Evolutionary conservation across 2,329 filamentous ascomycete species (phyloP).

Genomic region (Xylariaceae sp.): DNA sequence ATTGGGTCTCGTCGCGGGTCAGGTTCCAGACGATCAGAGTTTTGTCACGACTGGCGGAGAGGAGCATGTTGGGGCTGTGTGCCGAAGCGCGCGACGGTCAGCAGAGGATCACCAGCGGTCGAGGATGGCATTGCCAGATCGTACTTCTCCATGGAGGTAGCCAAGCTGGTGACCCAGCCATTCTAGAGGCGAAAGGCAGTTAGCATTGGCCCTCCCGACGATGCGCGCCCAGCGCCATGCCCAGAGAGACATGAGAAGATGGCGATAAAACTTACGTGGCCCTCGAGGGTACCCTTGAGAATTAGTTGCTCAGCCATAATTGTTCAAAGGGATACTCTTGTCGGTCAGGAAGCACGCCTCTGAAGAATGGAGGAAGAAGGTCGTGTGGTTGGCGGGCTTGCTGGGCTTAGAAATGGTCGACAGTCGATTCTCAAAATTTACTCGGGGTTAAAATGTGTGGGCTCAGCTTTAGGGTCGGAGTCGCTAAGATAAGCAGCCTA

Average conservation of each 20-base stretch:
- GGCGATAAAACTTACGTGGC: slow-evolving; percentile 62
- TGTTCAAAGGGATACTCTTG: slow-evolving; percentile 38
- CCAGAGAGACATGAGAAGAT: not conserved
- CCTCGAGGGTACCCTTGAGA: slow-evolving; percentile 95
- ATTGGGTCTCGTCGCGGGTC: slow-evolving; percentile 95
- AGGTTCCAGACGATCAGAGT: slow-evolving; percentile 99
- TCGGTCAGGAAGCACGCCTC: slow-evolving; percentile 27
- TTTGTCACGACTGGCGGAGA: slow-evolving; percentile 97
- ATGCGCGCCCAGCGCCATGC: slow-evolving; percentile 4
- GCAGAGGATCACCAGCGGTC: slow-evolving; percentile 13
- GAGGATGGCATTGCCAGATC: slow-evolving; percentile 32
- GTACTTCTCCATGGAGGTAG: slow-evolving; percentile 98
- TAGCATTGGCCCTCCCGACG: not conserved
- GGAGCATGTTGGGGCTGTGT: slow-evolving; percentile 93
- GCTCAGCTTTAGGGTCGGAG: slow-evolving; percentile 29
- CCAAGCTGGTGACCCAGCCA: slow-evolving; percentile 98
- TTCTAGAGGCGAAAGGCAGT: slow-evolving; percentile 44
- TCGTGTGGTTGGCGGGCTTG: slow-evolving; percentile 21
- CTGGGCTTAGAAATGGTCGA: slow-evolving; percentile 20
- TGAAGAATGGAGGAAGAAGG: slow-evolving; percentile 32
- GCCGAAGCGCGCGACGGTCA: slow-evolving; percentile 21
- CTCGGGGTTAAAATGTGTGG: slow-evolving; percentile 42
- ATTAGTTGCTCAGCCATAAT: slow-evolving; percentile 87
- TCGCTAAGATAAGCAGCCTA: slow-evolving; percentile 22
- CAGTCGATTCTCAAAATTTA: slow-evolving; percentile 23